Percentiles rank a stretch among this genome's conserved stretches.
Evolutionary conservation across 2,329 filamentous ascomycete genomes (phyloP).

Genomic region (Fusarium burgessii): DNA sequence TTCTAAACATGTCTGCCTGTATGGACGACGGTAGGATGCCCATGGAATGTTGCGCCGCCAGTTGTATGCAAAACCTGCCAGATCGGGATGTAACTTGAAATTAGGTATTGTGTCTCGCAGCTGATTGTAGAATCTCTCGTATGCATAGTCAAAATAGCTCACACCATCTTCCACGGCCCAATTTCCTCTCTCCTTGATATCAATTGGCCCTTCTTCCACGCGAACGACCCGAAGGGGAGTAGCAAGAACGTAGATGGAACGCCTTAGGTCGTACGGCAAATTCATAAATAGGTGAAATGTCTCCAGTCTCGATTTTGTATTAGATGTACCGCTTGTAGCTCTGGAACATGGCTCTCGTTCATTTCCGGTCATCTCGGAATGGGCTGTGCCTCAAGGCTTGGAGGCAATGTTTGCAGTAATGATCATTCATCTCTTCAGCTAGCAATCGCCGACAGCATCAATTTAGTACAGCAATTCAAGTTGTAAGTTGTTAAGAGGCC

Average conservation of each 20-base stretch:
- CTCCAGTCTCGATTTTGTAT: background rate
- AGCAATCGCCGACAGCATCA: too few relatives aligned
- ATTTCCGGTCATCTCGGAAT: background rate
- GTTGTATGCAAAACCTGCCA: background rate
- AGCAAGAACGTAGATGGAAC: background rate
- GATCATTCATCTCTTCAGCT: too few relatives aligned
- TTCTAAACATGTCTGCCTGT: background rate
- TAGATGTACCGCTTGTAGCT: too few relatives aligned
- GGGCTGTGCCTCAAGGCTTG: too few relatives aligned
- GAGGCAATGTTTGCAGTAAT: too few relatives aligned
- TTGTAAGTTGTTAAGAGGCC: too few relatives aligned
- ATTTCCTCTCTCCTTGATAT: background rate
- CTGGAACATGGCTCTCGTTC: too few relatives aligned
- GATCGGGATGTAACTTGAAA: background rate
- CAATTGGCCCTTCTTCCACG: background rate
- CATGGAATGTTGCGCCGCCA: background rate
- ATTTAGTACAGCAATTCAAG: background rate
- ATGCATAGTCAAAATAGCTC: background rate
- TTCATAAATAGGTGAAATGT: background rate
- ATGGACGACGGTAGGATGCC: background rate
- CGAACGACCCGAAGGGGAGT: background rate
- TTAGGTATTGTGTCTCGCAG: fast-evolving
- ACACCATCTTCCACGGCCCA: background rate
- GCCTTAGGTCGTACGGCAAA: background rate
- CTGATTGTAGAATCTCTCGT: background rate